phyloP scores from a whole-genome alignment of 805 yeast species.

The Candida ulmi region DNA sequence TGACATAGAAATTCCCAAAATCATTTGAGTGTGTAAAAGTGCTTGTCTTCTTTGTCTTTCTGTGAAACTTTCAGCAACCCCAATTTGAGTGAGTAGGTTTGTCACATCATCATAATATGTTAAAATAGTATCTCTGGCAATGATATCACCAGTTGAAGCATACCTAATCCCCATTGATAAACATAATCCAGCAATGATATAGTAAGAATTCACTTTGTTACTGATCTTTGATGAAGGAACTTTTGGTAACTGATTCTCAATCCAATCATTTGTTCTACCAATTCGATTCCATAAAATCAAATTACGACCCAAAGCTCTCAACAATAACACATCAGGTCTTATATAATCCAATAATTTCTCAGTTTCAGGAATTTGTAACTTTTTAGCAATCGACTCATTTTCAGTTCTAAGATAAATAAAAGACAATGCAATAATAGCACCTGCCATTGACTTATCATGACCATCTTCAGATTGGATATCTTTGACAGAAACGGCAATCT shows the following conservation, averaged over 20 bases:
- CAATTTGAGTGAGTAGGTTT: conserved; percentile 5
- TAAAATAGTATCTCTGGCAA: conserved; percentile 51
- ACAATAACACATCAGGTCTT: conserved; percentile 71
- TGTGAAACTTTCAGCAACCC: conserved; percentile 40
- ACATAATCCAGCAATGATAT: conserved; percentile 69
- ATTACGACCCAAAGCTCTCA: conserved; percentile 47
- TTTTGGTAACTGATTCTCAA: conserved; percentile 44
- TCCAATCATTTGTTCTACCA: conserved; percentile 14
- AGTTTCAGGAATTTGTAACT: conserved; percentile 54
- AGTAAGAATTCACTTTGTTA: conserved; percentile 51
- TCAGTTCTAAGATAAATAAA: conserved; percentile 69
- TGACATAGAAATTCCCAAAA: conserved; percentile 59
- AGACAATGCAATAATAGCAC: conserved; percentile 71
- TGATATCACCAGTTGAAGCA: conserved; percentile 61
- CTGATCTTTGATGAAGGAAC: conserved; percentile 29
- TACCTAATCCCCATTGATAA: conserved; percentile 67
- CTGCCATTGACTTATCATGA: conserved; percentile 58
- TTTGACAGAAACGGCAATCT: conserved; percentile 52
- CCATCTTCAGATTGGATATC: conserved; percentile 58
- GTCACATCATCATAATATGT: conserved; percentile 28
- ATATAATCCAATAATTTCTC: conserved; percentile 54
- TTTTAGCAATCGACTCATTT: conserved; percentile 52
- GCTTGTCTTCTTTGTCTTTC: conserved; percentile 49
- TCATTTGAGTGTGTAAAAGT: conserved; percentile 49
- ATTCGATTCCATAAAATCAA: conserved; percentile 21